phyloP scores from a whole-genome alignment of 2,329 filamentous ascomycete species.

The Corinectria fuckeliana region DNA sequence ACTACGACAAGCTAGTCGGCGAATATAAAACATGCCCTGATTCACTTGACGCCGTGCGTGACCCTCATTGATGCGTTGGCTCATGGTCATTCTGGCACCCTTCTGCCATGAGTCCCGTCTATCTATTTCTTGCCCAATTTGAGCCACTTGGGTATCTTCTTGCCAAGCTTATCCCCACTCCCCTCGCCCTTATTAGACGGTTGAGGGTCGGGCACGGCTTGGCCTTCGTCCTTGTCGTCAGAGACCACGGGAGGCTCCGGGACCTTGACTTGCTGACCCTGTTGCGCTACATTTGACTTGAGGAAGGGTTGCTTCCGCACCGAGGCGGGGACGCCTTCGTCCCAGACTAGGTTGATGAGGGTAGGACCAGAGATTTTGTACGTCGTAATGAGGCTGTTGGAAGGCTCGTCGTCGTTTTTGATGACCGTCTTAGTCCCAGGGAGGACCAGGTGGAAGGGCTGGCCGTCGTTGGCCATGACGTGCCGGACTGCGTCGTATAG shows the following conservation, averaged over 20 bases:
- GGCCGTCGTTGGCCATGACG: slow-evolving; percentile 69
- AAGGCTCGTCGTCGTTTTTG: slow-evolving; percentile 52
- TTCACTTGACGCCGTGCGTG: slow-evolving; percentile 24
- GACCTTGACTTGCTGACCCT: slow-evolving; percentile 72
- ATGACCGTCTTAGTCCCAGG: slow-evolving; percentile 60
- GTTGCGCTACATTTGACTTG: slow-evolving; percentile 61
- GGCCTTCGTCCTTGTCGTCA: slow-evolving; percentile 45
- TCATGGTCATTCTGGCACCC: not conserved
- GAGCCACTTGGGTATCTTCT: slow-evolving; percentile 79
- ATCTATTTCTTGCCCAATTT: slow-evolving; percentile 73
- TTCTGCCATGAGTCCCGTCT: not conserved
- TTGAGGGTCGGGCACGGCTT: slow-evolving; percentile 29
- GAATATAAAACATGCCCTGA: not conserved
- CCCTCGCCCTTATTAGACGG: slow-evolving; percentile 46
- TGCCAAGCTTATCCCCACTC: slow-evolving; percentile 64
- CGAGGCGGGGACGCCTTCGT: slow-evolving; percentile 63
- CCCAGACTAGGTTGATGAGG: slow-evolving; percentile 79
- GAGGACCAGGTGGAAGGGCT: slow-evolving; percentile 76
- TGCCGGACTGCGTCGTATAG: slow-evolving; percentile 77
- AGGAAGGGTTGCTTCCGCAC: slow-evolving; percentile 65
- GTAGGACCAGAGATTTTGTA: slow-evolving; percentile 75
- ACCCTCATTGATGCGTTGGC: slow-evolving; percentile 9
- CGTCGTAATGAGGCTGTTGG: slow-evolving; percentile 70
- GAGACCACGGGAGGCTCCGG: slow-evolving; percentile 58
- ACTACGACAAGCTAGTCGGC: not conserved